Base-by-base conservation (phyloP, 2,329 filamentous ascomycete genomes). In the Pyrenochaeta sp. region DNA sequence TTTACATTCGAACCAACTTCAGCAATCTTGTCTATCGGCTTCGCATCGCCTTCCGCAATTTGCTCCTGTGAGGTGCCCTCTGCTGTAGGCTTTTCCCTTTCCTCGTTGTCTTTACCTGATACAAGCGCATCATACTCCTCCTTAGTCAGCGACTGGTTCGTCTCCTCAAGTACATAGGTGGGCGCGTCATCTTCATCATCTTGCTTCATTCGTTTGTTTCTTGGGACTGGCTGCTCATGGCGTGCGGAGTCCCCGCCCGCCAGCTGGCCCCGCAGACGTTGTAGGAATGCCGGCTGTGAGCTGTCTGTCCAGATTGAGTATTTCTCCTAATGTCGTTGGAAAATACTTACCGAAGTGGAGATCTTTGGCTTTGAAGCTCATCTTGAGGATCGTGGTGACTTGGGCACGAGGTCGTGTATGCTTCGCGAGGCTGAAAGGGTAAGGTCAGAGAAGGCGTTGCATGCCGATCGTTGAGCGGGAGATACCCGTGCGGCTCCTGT, bases 121-220 rank as follows among this genome's bases (percentile, higher is more conserved):
- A 78, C 69, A 45, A 84, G 69, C 15, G 78, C 79, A 34, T 83
- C 80, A 54, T 83, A 82, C 46, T 85, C 81, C n/a, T 78, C 79
- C 68, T 79, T 84, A 61, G 67, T 86, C 65, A 78, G 76, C 46
- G 89, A 84, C 30, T 89, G 84, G 53, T 91, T 90, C 49, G 87
- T 90, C 4, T 85, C 82, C 72, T 92, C 91, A 65, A 94, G 86
- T 3, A 95, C 86, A 50, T 92, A 87, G 0, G 92, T 83, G 0
- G 91, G 91, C 49, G 84, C 89, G 74, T 94, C 91, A 66, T 94
- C 91, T 12, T 90, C 90, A 59, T 92, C 88, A 65, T 89, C 58
- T 81, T 86, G 15, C 62, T 75, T 68, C 69, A 85, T 54, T 25
- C 73, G 68, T 66, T 78, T 81, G 46, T 81, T 81, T 50, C 81